Conservation (phyloP, 306 rosid genomes). For the Carpinus viminea region DNA sequence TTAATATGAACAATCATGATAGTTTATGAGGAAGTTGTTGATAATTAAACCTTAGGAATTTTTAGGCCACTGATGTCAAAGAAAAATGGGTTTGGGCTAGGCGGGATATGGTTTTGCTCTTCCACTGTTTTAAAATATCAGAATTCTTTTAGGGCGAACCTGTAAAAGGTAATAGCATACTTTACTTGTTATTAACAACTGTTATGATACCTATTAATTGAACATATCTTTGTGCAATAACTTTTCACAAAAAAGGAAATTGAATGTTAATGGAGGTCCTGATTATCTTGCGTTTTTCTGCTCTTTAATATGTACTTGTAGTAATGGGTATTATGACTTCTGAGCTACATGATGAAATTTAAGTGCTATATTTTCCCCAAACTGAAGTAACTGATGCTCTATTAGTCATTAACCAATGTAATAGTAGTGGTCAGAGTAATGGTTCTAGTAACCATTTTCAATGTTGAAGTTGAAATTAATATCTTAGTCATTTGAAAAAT, state of each 20-base stretch:
- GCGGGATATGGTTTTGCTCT: neutral
- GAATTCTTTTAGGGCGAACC: neutral
- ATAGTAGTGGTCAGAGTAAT: neutral
- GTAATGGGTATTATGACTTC: neutral
- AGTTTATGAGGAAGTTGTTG: neutral
- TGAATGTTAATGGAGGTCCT: neutral
- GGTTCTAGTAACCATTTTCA: neutral
- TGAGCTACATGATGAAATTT: neutral
- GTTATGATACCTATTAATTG: neutral
- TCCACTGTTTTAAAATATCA: neutral
- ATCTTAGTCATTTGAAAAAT: neutral
- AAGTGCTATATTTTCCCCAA: neutral
- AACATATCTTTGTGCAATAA: neutral
- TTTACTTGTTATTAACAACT: neutral
- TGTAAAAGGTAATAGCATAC: neutral
- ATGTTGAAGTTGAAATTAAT: neutral
- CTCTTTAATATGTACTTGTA: neutral
- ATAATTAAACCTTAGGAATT: neutral
- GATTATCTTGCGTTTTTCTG: neutral
- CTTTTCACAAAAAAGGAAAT: neutral
- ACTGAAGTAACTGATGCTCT: neutral
- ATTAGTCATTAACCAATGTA: neutral
- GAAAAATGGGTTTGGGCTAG: neutral
- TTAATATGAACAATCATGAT: neutral
- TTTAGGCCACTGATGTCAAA: neutral